Evolutionary conservation across 2,329 filamentous ascomycete species (phyloP).

Genomic region (Cordyceps pruinosa): DNA sequence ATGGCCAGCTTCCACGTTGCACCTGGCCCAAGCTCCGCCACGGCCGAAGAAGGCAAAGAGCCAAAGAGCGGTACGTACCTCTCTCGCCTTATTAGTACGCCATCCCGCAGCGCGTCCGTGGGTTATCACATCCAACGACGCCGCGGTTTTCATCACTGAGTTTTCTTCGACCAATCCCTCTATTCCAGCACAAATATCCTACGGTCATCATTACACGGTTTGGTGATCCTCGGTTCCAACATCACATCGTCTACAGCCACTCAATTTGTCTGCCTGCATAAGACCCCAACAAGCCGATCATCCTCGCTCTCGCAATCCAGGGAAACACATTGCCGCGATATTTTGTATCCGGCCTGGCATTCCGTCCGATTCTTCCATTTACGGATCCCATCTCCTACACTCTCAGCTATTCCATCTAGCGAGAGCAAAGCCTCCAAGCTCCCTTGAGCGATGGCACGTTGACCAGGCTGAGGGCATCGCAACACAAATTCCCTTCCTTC

Average conservation of each 20-base stretch:
- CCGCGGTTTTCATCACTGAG: not conserved
- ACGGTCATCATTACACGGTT: not conserved
- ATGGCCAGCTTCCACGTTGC: slow-evolving; percentile 20
- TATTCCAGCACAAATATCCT: not conserved
- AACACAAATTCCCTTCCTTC: not conserved
- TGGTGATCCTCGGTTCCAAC: no score
- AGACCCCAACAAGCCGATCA: no score
- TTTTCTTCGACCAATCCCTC: not conserved
- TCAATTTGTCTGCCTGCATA: no score
- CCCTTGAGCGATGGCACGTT: not conserved
- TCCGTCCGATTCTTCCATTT: not conserved
- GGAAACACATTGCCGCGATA: not conserved
- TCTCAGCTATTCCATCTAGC: not conserved
- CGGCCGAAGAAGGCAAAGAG: not conserved
- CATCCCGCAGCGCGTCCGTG: not conserved
- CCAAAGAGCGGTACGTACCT: not conserved
- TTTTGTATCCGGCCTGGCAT: not conserved
- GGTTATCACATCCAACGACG: not conserved
- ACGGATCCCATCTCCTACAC: no score
- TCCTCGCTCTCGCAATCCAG: no score
- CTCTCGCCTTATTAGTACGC: no score
- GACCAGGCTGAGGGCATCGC: not conserved
- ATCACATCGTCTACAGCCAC: no score
- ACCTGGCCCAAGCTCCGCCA: slow-evolving; percentile 23
- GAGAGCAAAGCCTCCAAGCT: not conserved